These are phyloP conservation scores for Parietaria judaica DNA, from an alignment of 306 rosid species.

Conservation along the genomic window DNA sequence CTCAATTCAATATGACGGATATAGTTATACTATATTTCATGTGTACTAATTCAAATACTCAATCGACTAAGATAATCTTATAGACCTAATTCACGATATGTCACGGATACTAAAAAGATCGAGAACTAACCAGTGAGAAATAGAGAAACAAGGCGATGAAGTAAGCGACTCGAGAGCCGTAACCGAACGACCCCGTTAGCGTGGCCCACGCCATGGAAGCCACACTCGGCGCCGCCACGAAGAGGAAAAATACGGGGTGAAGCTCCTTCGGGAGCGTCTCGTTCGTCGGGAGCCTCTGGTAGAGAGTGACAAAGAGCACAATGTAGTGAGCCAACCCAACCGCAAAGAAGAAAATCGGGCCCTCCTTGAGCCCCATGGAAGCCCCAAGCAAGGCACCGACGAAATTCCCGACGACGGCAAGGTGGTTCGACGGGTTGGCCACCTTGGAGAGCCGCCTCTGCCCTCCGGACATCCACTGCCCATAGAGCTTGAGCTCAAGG, in stretches of 20 bases:
- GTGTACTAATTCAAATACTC: too few relatives aligned
- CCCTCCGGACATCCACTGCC: conserved; percentile 99
- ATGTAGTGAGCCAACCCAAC: conserved; percentile 74
- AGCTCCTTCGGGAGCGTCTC: conserved; percentile 87
- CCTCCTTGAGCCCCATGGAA: conserved; percentile 79
- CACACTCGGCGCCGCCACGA: conserved; percentile 92
- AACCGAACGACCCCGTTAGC: conserved; percentile 73
- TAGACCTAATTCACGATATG: too few relatives aligned
- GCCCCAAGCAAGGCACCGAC: conserved; percentile 88
- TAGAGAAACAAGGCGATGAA: conserved; percentile 82
- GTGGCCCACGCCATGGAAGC: conserved; percentile 94
- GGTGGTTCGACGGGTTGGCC: conserved; percentile 82
- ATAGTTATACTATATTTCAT: too few relatives aligned
- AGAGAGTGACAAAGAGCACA: conserved; percentile 80
- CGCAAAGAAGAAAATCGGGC: conserved; percentile 85
- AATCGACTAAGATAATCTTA: too few relatives aligned
- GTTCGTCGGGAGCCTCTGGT: conserved; percentile 84
- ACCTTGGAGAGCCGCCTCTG: conserved; percentile 79
- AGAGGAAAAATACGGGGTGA: conserved; percentile 85
- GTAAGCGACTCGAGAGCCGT: conserved; percentile 60
- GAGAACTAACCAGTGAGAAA: conserved; percentile 61
- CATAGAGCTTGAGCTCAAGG: conserved; percentile 85
- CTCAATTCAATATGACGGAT: too few relatives aligned
- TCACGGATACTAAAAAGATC: too few relatives aligned
- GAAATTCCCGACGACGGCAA: conserved; percentile 78